Percentiles rank a stretch among this genome's conserved stretches.
phyloP scores from a whole-genome alignment of 306 rosid genomes.

The Cucurbita ficifolia region DNA sequence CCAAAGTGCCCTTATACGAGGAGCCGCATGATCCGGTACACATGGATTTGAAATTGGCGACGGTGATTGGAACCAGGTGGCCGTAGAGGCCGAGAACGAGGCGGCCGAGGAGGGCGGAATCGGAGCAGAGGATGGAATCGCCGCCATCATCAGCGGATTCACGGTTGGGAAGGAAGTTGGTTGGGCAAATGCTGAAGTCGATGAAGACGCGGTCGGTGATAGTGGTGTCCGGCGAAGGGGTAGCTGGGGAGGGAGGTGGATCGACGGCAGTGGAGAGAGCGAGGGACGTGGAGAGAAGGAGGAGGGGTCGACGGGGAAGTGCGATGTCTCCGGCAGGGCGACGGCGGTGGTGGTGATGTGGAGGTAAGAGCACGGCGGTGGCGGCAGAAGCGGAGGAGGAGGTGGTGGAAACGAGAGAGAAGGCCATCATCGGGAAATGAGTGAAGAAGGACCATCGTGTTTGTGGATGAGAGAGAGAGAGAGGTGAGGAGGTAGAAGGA shows the following conservation, averaged over 20 bases:
- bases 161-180: constrained; percentile 47
- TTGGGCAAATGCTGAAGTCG: constrained; percentile 84
- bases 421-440: constrained; percentile 33
- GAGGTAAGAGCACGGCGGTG: not conserved
- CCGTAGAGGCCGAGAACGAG: constrained; percentile 79
- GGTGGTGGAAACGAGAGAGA: constrained; percentile 15
- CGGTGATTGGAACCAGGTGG: constrained; percentile 56
- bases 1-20: constrained; percentile 53
- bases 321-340: not conserved
- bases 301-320: constrained; percentile 38
- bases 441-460: constrained; percentile 9
- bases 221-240: constrained; percentile 36
- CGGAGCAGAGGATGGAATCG: constrained; percentile 44
- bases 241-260: constrained; percentile 2
- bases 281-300: constrained; percentile 35
- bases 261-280: constrained; percentile 11
- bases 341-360: constrained; percentile 4
- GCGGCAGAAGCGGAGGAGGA: constrained; percentile 8
- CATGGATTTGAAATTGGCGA: constrained; percentile 69
- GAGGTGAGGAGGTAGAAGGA: not conserved
- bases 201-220: constrained; percentile 82
- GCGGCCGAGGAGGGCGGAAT: constrained; percentile 58
- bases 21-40: constrained; percentile 32
- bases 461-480: not conserved
- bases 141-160: constrained; percentile 22